Evolutionary conservation across 345 rosid species (phyloP), one percentile per base, ranked within the genome.

Genomic region (Cardamine occulta): DNA sequence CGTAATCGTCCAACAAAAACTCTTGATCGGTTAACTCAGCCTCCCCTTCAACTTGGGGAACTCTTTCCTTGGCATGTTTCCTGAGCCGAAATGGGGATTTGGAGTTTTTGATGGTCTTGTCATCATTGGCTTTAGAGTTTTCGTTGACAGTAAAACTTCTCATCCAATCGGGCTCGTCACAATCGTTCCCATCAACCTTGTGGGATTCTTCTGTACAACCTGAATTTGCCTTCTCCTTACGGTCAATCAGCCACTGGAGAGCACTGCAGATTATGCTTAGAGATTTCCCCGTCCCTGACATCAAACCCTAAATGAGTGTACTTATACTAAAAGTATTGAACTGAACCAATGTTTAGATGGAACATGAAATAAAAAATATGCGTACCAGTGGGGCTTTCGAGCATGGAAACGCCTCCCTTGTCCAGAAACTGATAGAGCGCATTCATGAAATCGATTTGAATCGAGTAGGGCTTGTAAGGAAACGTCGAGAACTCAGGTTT

Each of bases 371-470:
- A 7, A 24, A 7, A 18, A 11, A 18, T 11, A 60, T 12, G 26
- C 8, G 40, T 60, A 91, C 98, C 98, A 1, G 97, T 94, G 63
- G 98, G 97, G 80, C 96, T 94, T 45, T 94, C 96, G 70, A 94
- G 97, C 93, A 94, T 88, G 86, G 97, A 88, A 68, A 94, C 84
- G 73, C 96, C 98, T 55, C 98, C 97, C 51, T 75, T 77, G 52
- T 91, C 96, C 59, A 94, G 82, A 47, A 78, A 91, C 23, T 80
- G 80, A 84, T 91, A 94, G 47, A 94, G 96, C 2, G 95, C 87
- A 9, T 78, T 80, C 98, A 94, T 91, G 85, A 94, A 94, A 76
- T 91, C 93, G 51, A 66, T 54, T 82, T 94, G 96, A 49, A 91
- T 94, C 23, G 91, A 76, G 82, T 91, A 94, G 2, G 98, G 91